These are phyloP conservation scores for Hygrophorus russula DNA, from an alignment of 768 basidiomycete species.

Conservation along the genomic window DNA sequence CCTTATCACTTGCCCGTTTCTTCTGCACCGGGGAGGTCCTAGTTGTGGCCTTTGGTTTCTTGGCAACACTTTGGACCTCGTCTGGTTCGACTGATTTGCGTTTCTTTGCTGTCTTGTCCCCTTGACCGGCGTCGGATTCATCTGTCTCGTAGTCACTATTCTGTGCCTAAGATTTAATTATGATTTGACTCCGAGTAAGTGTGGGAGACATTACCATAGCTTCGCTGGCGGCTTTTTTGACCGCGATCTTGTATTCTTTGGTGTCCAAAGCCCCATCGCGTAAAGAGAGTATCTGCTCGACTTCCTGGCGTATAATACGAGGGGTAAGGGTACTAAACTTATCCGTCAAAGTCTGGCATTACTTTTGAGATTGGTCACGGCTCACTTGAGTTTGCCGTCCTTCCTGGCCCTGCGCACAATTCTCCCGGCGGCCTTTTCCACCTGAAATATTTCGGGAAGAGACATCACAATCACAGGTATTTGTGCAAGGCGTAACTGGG, in stretches of 20 bases:
- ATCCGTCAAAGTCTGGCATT: not conserved
- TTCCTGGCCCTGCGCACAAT: conserved; percentile 16
- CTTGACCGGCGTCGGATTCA: conserved; percentile 5
- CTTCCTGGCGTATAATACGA: conserved; percentile 35
- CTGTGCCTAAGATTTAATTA: not conserved
- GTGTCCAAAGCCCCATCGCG: conserved; percentile 30
- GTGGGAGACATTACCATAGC: conserved; percentile 21
- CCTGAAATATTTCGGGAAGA: conserved; percentile 16
- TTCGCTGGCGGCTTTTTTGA: conserved; percentile 32
- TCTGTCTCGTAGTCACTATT: not conserved
- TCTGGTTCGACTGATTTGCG: conserved; percentile 7
- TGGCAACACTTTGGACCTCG: not conserved
- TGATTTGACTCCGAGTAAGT: not conserved
- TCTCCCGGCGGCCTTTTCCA: conserved; percentile 21
- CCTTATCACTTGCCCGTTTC: conserved; percentile 3
- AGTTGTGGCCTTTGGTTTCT: not conserved
- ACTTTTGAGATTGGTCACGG: not conserved
- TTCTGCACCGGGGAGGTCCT: not conserved
- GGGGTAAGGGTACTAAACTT: conserved; percentile 24
- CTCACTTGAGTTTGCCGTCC: conserved; percentile 20
- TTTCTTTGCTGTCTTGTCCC: conserved; percentile 9
- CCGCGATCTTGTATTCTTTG: conserved; percentile 30
- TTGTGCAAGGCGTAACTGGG: no score
- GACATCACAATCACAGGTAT: conserved; percentile 15
- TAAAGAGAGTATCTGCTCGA: conserved; percentile 38